These are phyloP conservation scores for Ogataea ganodermae DNA, from an alignment of 805 yeast species.

Conservation along the genomic window DNA sequence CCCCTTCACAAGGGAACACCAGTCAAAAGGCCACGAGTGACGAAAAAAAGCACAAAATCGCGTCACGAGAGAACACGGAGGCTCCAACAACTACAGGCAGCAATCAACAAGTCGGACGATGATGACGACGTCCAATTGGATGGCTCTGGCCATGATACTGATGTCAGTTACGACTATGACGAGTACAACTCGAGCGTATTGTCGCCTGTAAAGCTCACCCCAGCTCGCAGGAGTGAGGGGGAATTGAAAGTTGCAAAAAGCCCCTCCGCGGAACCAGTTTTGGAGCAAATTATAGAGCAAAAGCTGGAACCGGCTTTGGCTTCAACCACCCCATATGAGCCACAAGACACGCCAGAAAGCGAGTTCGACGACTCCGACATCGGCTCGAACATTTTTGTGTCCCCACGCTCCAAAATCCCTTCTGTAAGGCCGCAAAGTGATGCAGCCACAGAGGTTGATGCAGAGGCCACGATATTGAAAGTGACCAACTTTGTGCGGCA, in stretches of 20 bases:
- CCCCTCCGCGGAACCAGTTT: no score
- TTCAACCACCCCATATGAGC: background rate
- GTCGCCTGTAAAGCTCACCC: slow-evolving; percentile 21
- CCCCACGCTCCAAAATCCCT: background rate
- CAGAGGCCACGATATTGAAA: slow-evolving; percentile 28
- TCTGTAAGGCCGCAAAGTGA: background rate
- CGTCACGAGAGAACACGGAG: slow-evolving; percentile 1
- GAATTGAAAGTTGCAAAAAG: background rate
- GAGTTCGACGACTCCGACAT: slow-evolving; percentile 29
- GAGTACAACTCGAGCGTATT: slow-evolving; percentile 23
- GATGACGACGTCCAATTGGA: slow-evolving; percentile 20
- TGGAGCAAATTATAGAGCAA: no score
- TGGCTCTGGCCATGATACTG: slow-evolving; percentile 13
- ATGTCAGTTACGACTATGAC: slow-evolving; percentile 19
- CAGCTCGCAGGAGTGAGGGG: slow-evolving; percentile 8
- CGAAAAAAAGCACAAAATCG: background rate
- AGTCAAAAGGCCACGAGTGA: background rate
- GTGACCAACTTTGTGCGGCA: slow-evolving; percentile 27
- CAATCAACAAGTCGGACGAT: background rate
- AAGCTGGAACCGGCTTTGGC: background rate
- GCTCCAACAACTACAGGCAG: background rate
- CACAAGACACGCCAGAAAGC: slow-evolving; percentile 11
- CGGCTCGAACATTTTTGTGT: slow-evolving; percentile 2
- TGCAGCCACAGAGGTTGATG: slow-evolving; percentile 14
- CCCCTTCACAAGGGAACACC: slow-evolving; percentile 24